Evolutionary conservation across 2,329 filamentous ascomycete genomes (phyloP).

Genomic region (Phialemoniopsis sp.): DNA sequence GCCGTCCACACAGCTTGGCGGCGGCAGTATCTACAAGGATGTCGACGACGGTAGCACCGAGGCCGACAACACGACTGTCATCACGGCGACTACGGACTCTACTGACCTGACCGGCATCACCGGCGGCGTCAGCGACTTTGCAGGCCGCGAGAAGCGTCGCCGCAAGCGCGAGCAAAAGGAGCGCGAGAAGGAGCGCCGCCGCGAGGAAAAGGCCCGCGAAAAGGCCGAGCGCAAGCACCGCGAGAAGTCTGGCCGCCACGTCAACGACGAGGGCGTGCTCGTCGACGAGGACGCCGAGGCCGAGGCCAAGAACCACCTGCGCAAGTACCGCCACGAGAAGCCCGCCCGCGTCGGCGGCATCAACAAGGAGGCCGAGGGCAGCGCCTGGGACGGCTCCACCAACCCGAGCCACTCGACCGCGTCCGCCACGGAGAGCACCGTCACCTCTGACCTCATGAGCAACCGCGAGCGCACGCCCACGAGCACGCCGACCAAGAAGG

Average conservation of each 20-base stretch:
- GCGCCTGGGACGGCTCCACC: conserved; percentile 70
- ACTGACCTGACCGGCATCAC: conserved; percentile 48
- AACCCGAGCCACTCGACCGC: conserved; percentile 59
- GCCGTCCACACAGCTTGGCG: conserved; percentile 77
- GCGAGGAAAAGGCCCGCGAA: conserved; percentile 26
- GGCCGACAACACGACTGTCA: conserved; percentile 29
- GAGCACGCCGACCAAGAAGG: conserved; percentile 44
- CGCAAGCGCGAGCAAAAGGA: conserved; percentile 51
- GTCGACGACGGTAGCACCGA: conserved; percentile 44
- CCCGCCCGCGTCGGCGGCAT: conserved; percentile 83
- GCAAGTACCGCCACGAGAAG: conserved; percentile 81
- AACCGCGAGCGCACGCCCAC: conserved; percentile 55
- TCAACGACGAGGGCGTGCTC: conserved; percentile 56
- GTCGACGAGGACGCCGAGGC: conserved; percentile 62
- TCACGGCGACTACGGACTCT: conserved; percentile 11
- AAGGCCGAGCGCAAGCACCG: conserved; percentile 23
- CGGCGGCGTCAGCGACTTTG: conserved; percentile 51
- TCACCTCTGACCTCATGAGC: conserved; percentile 57
- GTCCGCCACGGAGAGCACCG: conserved; percentile 28
- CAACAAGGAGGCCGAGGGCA: conserved; percentile 77
- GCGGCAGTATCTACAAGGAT: conserved; percentile 79
- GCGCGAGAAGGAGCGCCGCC: conserved; percentile 39
- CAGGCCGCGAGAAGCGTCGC: conserved; percentile 48
- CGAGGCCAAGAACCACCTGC: conserved; percentile 64
- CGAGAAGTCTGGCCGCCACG: conserved; percentile 32